phyloP scores from a whole-genome alignment of 305 asterid genomes.

The Fraxinus sp. region DNA sequence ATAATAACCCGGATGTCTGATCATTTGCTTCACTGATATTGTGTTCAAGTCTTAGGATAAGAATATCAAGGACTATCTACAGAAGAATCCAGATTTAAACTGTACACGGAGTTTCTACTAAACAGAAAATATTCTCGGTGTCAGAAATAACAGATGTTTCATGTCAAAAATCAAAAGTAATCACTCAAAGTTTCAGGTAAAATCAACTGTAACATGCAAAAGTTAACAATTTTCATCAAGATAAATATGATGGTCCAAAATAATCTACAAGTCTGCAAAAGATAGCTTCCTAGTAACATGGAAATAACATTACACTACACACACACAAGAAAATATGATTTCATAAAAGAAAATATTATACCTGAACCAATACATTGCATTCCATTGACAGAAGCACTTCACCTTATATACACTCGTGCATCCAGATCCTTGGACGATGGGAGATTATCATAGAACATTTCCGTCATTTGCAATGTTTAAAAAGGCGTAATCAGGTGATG shows the following conservation, averaged over 20 bases:
- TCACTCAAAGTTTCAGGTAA: not conserved
- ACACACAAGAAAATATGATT: slow-evolving; percentile 19
- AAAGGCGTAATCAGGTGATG: too few relatives aligned
- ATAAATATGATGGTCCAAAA: not conserved
- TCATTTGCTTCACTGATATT: not conserved
- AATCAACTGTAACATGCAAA: not conserved
- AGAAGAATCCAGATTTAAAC: slow-evolving; percentile 1
- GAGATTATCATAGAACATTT: slow-evolving; percentile 66
- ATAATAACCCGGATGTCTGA: not conserved
- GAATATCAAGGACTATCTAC: not conserved
- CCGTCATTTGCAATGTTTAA: not conserved
- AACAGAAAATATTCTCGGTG: slow-evolving; percentile 7
- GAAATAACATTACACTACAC: not conserved
- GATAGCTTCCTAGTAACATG: slow-evolving; percentile 8
- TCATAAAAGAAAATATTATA: slow-evolving; percentile 25
- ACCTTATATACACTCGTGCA: slow-evolving; percentile 76
- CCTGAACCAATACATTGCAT: slow-evolving; percentile 89
- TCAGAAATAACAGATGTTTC: slow-evolving; percentile 8
- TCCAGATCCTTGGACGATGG: slow-evolving; percentile 83
- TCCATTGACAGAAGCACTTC: slow-evolving; percentile 91
- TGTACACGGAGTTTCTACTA: slow-evolving; percentile 2
- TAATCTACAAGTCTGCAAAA: not conserved
- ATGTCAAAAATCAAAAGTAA: not conserved
- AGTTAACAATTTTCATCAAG: slow-evolving; percentile 13
- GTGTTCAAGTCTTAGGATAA: not conserved